Conservation (phyloP, 257 asterid genomes). For the Solanum stenotomum region DNA sequence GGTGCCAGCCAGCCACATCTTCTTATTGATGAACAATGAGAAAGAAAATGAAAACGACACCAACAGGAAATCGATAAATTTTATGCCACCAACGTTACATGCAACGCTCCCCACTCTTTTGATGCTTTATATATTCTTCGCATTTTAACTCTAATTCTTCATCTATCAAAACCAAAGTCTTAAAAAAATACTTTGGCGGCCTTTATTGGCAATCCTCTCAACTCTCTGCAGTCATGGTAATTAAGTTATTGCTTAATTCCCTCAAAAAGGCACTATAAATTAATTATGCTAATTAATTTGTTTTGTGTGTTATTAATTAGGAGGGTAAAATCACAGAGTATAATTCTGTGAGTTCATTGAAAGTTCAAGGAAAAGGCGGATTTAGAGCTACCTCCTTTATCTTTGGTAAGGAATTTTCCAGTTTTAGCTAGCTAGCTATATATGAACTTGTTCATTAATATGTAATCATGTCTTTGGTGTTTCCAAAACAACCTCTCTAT, state of each 20-base stretch:
- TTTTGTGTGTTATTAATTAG: conserved; percentile 15
- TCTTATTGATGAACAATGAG: conserved; percentile 21
- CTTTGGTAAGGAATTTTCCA: conserved; percentile 28
- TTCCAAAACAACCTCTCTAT: no score
- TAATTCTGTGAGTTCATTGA: conserved; percentile 2
- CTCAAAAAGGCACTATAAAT: not conserved
- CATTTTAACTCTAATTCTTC: not conserved
- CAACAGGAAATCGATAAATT: conserved; percentile 23
- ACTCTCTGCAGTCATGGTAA: conserved; percentile 7
- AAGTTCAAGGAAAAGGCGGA: conserved; percentile 47
- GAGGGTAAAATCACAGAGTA: conserved; percentile 26
- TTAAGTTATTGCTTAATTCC: not conserved
- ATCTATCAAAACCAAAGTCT: not conserved
- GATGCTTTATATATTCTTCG: not conserved
- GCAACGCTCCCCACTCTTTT: conserved; percentile 7
- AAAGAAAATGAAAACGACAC: conserved; percentile 10
- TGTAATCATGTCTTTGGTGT: no score
- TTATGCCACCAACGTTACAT: conserved; percentile 29
- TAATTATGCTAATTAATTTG: not conserved
- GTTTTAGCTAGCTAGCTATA: not conserved
- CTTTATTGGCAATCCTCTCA: not conserved
- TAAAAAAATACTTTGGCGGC: not conserved
- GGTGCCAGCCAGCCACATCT: conserved; percentile 37
- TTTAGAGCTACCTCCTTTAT: conserved; percentile 58
- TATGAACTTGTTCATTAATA: not conserved